A percentile compares a stretch with the other conserved stretches of the same genome.
phyloP scores from a whole-genome alignment of 2,329 filamentous ascomycete genomes.

The Seiridium unicorne region DNA sequence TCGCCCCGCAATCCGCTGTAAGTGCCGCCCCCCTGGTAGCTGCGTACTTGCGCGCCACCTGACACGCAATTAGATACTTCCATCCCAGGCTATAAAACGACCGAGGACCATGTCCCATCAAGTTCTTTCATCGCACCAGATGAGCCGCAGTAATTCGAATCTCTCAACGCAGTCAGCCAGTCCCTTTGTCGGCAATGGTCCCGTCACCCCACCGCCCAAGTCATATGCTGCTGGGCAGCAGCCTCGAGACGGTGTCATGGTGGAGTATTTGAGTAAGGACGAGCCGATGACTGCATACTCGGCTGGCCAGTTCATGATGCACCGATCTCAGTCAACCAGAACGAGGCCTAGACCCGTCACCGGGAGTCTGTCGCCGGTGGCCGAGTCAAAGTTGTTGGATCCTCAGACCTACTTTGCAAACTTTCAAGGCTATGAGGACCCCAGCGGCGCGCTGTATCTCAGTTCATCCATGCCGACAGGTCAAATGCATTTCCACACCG shows the following conservation, averaged over 20 bases:
- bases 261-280: slow-evolving; percentile 29
- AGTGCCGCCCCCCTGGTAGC: slow-evolving; percentile 12
- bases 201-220: slow-evolving; percentile 31
- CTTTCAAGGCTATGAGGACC: slow-evolving; percentile 4
- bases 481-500: slow-evolving; percentile 14
- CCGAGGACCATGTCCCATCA: slow-evolving; percentile 34
- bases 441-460: background rate
- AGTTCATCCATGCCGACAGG: slow-evolving; percentile 1
- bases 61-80: background rate
- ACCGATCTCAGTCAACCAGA: slow-evolving; percentile 17
- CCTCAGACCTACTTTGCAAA: slow-evolving; percentile 37
- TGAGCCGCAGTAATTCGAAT: slow-evolving; percentile 44
- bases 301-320: slow-evolving; percentile 20
- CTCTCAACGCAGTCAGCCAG: slow-evolving; percentile 36
- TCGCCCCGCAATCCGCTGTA: slow-evolving; percentile 23
- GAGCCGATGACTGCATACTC: slow-evolving; percentile 25
- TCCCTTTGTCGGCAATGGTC: slow-evolving; percentile 35
- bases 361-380: slow-evolving; percentile 30
- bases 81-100: slow-evolving; percentile 25
- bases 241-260: slow-evolving; percentile 19
- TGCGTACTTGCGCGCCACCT: background rate
- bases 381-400: slow-evolving; percentile 35
- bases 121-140: slow-evolving; percentile 30
- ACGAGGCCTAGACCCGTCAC: slow-evolving; percentile 21
- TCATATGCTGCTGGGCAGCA: slow-evolving; percentile 18